Evolutionary conservation across 768 basidiomycete species (phyloP).

Genomic region (Gloeophyllum trabeum): DNA sequence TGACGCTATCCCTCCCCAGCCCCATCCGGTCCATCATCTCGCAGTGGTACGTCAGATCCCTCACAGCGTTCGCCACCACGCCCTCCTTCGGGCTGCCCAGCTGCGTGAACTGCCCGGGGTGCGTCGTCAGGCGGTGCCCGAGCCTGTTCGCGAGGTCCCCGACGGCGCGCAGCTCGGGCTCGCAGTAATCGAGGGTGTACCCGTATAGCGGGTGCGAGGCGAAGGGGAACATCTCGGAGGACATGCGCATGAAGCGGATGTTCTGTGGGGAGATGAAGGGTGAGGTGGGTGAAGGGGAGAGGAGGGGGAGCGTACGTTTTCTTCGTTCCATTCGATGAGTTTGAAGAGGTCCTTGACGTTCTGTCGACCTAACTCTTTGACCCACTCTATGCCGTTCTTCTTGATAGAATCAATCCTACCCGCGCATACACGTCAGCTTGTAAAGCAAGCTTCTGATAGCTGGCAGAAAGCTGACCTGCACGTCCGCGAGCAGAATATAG

Average conservation of each 20-base stretch:
- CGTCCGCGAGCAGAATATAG: constrained; percentile 69
- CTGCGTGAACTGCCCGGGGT: constrained; percentile 83
- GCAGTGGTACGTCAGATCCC: constrained; percentile 79
- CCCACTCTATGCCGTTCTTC: constrained; percentile 72
- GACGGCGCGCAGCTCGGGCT: constrained; percentile 30
- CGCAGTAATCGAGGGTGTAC: constrained; percentile 72
- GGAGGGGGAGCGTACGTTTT: constrained; percentile 36
- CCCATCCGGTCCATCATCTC: constrained; percentile 85
- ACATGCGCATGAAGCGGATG: constrained; percentile 82
- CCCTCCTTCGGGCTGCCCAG: constrained; percentile 67
- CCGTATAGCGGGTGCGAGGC: constrained; percentile 75
- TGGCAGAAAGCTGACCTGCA: constrained; percentile 31
- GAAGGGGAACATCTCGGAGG: constrained; percentile 90
- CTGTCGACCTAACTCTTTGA: constrained; percentile 69
- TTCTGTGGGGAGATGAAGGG: constrained; percentile 23
- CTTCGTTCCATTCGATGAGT: constrained; percentile 87
- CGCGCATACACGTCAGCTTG: constrained; percentile 8
- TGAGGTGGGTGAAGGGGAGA: neutral
- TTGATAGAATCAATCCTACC: constrained; percentile 64
- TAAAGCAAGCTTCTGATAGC: neutral
- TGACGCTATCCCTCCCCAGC: constrained; percentile 72
- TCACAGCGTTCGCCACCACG: constrained; percentile 66
- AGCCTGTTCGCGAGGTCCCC: constrained; percentile 37
- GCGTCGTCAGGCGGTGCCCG: constrained; percentile 64
- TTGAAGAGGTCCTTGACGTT: constrained; percentile 64